A percentile compares a stretch with the other conserved stretches of the same genome.
Evolutionary conservation across 2,329 filamentous ascomycete genomes (phyloP).

Genomic region (Xylaria arbuscula): DNA sequence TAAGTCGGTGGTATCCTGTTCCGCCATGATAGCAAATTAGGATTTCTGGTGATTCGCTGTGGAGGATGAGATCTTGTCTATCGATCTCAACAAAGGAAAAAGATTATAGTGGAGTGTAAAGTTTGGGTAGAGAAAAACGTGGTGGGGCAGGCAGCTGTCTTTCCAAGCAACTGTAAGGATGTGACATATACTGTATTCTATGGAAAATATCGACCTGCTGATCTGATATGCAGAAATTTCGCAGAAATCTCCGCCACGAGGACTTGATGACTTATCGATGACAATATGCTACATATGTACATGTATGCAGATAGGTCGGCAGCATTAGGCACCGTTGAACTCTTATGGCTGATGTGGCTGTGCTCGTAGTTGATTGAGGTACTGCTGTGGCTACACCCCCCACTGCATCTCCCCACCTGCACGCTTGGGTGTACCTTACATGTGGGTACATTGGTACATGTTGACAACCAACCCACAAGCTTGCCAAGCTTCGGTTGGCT

Average conservation of each 20-base stretch:
- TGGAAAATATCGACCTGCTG: background rate
- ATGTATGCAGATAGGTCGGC: too few species aligned
- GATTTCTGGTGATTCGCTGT: constrained; percentile 15
- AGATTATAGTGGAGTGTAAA: constrained; percentile 38
- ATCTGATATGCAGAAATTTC: constrained; percentile 13
- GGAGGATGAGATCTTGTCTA: constrained; percentile 6
- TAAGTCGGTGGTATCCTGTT: constrained; percentile 59
- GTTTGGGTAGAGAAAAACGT: constrained; percentile 32
- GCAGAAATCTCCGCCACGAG: constrained; percentile 5
- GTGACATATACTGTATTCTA: background rate
- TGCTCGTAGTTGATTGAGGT: constrained; percentile 7
- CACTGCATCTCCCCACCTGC: background rate
- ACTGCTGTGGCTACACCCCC: too few species aligned
- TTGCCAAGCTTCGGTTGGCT: constrained; percentile 34
- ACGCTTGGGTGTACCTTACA: background rate
- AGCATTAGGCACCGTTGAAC: too few species aligned
- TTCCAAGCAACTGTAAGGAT: background rate
- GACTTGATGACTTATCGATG: too few species aligned
- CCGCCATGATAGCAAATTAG: constrained; percentile 43
- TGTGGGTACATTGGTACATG: constrained; percentile 14
- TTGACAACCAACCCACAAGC: constrained; percentile 11
- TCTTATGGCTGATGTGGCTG: constrained; percentile 26
- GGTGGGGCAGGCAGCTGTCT: constrained; percentile 27
- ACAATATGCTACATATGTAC: too few species aligned
- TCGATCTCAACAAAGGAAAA: constrained; percentile 23